Base-by-base conservation (phyloP, 1,284 basidiomycete genomes). In the Ganoderma sp. region DNA sequence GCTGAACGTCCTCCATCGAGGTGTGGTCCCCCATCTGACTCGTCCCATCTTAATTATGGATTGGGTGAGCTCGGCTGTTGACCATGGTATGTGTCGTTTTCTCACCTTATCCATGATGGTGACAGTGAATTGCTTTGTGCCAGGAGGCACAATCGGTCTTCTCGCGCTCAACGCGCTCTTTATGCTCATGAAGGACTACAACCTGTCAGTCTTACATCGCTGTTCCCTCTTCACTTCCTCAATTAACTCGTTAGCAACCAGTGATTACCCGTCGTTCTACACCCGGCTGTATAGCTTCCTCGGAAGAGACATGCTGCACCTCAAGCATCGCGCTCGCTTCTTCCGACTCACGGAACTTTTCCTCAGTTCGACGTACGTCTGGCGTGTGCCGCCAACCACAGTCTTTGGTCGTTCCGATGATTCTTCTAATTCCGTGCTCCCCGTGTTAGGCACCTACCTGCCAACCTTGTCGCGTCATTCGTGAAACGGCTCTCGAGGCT, bases 211-310 rank as follows among this genome's bases (percentile, higher is more conserved):
- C 52, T 52, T 50, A 52, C 22, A 43, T 3, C 2, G 2, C 3
- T 17, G 10, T 32, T 37, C 37, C n/a, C 9, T 28, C 19, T 22
- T 54, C 57, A 28, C 48, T 48, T 37, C 17, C 22, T 52, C 14
- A 5, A 22, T 61, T 69, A 52, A 72, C 56, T 9, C 7, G 28
- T 32, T 14, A 42, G 10, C 48, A 37, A 22, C 32, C 69, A 96
- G 95, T 41, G 97, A 99, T 78, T 99, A 98, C 77, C 97, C 98
- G 3, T 91, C 90, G 10, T 99, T 99, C 81, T 99, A 98, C 83
- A 93, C 90, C 4, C 89, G 92, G n/a, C 85, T 99, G 3, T 99
- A 99, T 75, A 87, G 89, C 0, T 93, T 99, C 77, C 85, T 99
- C 14, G 92, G 96, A 76, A 84, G 90, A 19, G 88, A 96, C 37